phyloP scores from a whole-genome alignment of 305 asterid genomes.

The Rubia peregrina region DNA sequence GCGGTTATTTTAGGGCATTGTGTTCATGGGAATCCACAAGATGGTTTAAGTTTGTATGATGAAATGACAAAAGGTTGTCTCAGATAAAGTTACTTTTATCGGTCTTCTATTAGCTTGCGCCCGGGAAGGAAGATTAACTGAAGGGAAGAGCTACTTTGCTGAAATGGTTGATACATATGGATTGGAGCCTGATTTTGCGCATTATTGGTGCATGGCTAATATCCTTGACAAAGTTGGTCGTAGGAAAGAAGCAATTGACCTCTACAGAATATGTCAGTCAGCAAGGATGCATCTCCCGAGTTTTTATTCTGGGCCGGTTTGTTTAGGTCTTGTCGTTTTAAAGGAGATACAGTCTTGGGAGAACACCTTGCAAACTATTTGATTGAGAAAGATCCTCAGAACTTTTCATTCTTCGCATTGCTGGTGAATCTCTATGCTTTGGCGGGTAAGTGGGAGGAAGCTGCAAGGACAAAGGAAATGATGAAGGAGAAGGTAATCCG shows the following conservation, averaged over 20 bases:
- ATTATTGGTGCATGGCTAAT: conserved; percentile 83
- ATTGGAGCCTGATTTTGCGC: conserved; percentile 54
- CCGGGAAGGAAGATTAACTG: conserved; percentile 39
- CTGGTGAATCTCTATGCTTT: conserved; percentile 57
- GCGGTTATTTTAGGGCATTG: conserved; percentile 65
- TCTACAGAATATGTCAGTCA: conserved; percentile 36
- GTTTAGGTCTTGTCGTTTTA: conserved; percentile 50
- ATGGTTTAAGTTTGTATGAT: conserved; percentile 42
- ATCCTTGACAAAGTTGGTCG: conserved; percentile 49
- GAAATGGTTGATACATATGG: conserved; percentile 41
- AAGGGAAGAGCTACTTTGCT: conserved; percentile 38
- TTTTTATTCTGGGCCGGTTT: conserved; percentile 47
- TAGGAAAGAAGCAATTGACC: conserved; percentile 45
- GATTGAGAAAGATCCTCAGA: conserved; percentile 56
- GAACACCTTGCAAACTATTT: conserved; percentile 46
- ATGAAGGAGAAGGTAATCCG: conserved; percentile 50
- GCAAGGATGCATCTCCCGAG: conserved; percentile 33
- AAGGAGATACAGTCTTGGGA: conserved; percentile 37
- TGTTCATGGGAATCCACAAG: conserved; percentile 51
- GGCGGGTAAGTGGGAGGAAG: conserved; percentile 65
- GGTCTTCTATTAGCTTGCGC: conserved; percentile 69
- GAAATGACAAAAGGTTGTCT: conserved; percentile 35
- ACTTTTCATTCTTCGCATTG: conserved; percentile 39
- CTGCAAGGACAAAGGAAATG: conserved; percentile 34
- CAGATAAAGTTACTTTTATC: conserved; percentile 60